These are phyloP conservation scores for Candida dubliniensis DNA, from an alignment of 1,139 yeast genomes.

Conservation along the genomic window DNA sequence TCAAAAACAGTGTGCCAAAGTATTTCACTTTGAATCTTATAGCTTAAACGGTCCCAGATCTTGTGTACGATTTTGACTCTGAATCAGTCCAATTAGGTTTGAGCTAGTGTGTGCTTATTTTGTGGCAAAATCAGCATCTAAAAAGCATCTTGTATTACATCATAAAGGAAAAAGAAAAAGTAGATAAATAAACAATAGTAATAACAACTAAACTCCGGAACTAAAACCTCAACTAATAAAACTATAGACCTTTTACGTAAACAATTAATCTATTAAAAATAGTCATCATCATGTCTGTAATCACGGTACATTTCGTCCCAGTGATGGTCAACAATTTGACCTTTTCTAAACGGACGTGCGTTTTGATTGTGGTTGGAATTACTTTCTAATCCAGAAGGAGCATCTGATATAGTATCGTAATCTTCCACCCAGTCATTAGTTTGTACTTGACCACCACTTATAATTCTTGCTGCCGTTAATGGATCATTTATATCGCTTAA, in stretches of 20 bases:
- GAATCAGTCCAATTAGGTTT: too few species aligned
- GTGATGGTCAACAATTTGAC: constrained; percentile 26
- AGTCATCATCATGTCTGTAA: constrained; percentile 42
- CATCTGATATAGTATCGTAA: constrained; percentile 12
- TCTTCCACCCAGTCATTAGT: constrained; percentile 39
- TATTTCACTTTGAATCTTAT: too few species aligned
- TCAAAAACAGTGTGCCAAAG: too few species aligned
- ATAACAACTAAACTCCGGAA: too few species aligned
- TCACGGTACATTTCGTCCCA: constrained; percentile 45
- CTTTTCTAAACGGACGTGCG: constrained; percentile 12
- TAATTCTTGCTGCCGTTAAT: constrained; percentile 41
- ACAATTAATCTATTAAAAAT: constrained; percentile 15
- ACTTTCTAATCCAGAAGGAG: not conserved
- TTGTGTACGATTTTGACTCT: too few species aligned
- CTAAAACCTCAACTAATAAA: too few species aligned
- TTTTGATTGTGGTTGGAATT: not conserved
- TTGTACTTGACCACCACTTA: constrained; percentile 45
- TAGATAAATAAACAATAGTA: too few species aligned
- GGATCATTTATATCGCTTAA: constrained; percentile 31
- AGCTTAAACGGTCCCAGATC: too few species aligned
- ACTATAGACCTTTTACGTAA: not conserved
- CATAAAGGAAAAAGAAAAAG: too few species aligned
- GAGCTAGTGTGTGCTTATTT: too few species aligned
- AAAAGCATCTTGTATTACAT: too few species aligned
- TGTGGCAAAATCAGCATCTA: too few species aligned